phyloP scores from a whole-genome alignment of 192 early-diverging fungal species.

The Cetraspora pellucida region DNA sequence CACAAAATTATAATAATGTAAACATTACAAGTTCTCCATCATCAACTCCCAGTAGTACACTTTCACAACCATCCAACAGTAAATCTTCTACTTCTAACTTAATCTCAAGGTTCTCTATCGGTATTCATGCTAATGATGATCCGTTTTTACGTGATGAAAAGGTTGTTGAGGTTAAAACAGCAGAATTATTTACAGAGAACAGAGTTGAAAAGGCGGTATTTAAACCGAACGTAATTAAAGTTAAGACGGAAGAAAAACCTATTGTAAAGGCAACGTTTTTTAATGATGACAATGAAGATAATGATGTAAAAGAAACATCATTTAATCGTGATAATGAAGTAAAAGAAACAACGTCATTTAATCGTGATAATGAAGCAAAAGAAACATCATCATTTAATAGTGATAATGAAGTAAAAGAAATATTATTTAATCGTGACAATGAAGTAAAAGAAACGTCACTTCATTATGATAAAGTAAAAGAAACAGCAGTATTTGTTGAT shows the following conservation, averaged over 20 bases:
- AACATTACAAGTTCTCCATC: not conserved
- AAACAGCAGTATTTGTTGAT: no score
- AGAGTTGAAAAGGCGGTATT: not conserved
- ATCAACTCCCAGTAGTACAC: not conserved
- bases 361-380: no score
- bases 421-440: no score
- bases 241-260: not conserved
- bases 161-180: not conserved
- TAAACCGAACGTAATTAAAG: not conserved
- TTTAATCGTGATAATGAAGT: no score
- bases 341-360: no score
- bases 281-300: not conserved
- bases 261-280: not conserved
- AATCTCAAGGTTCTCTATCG: slow-evolving; percentile 20
- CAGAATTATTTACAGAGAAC: slow-evolving; percentile 6
- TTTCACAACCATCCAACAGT: not conserved
- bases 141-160: slow-evolving; percentile 20
- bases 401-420: no score
- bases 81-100: not conserved
- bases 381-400: no score
- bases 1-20: no score
- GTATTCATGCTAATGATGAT: slow-evolving; percentile 12
- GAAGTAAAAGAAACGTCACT: not conserved
- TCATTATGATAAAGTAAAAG: no score
- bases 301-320: no score